Base-by-base conservation (phyloP, 495 filamentous ascomycete genomes). In the Baudoinia panamericana region DNA sequence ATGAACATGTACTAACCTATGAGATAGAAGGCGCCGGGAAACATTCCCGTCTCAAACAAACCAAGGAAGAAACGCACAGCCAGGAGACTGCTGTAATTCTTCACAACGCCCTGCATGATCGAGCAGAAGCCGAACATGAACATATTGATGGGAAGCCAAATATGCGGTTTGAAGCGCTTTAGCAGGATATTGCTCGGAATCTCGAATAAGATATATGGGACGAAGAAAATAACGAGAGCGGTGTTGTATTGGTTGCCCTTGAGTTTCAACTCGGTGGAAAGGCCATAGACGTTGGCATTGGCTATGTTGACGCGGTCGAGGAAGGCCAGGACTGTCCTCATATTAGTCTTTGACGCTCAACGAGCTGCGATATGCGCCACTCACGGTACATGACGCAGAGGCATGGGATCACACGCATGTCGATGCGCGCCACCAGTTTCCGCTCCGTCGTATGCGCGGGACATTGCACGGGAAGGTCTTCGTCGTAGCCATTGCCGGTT, bases 41-140 rank as follows among this genome's bases (percentile, higher is more conserved):
- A 93, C 78, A 88, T 86, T 58, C 82, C 87, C 0, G 82, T 75
- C 62, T 96, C 87, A 42, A 85, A 85, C 3, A 93, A 38, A 12
- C 87, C 87, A 10, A 95, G 65, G 54, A 94, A 84, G 67, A 93
- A 94, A 10, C 83, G 27, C 2, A 84, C 84, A 2, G 78, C 68
- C 39, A 94, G 68, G 23, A 96, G 64, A 20, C 88, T 85, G 43
- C 66, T 63, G 65, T 82, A 93, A 50, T 73, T 90, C 28, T 72
- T 57, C 4, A 85, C 79, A 2, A 95, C 59, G 3, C 90, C 88
- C 60, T 94, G 84, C 49, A 75, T 75, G 13, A 80, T 63, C 24
- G 79, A 80, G 10, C 79, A 72, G 6, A 93, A 43, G 8, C 87
- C 87, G 49, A 94, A 95, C 19, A 71, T 56, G 50, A 88, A 73